These are phyloP conservation scores for Ustilago xerochloae DNA, from an alignment of 1,284 basidiomycete species.

Conservation along the genomic window DNA sequence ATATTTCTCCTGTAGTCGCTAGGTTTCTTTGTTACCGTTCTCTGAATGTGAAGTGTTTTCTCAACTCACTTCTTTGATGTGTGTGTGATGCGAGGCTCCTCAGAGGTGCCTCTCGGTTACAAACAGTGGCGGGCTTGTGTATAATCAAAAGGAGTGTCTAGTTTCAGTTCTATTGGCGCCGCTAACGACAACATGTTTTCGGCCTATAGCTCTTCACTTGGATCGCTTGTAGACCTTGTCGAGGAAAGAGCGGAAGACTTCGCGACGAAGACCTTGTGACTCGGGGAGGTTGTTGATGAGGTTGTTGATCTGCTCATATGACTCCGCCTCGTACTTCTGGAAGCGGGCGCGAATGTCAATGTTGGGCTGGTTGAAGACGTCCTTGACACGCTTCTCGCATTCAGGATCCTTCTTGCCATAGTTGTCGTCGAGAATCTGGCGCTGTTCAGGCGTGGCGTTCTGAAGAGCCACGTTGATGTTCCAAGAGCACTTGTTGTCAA, in stretches of 20 bases:
- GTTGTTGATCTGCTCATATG: conserved; percentile 72
- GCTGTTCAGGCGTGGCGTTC: conserved; percentile 75
- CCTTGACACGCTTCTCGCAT: conserved; percentile 79
- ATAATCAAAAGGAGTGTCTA: neutral
- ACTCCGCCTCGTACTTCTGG: conserved; percentile 80
- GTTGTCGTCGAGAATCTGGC: conserved; percentile 75
- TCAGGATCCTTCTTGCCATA: conserved; percentile 85
- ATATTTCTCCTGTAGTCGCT: conserved; percentile 3
- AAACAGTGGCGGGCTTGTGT: neutral
- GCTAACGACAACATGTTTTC: neutral
- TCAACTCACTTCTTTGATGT: neutral
- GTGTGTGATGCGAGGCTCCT: neutral
- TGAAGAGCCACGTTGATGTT: conserved; percentile 88
- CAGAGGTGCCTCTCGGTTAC: neutral
- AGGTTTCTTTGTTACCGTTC: neutral
- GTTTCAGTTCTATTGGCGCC: too few relatives aligned
- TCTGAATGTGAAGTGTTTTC: neutral
- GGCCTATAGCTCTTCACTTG: conserved; percentile 52
- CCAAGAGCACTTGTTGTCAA: conserved; percentile 99
- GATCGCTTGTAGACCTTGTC: conserved; percentile 84
- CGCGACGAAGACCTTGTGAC: conserved; percentile 74
- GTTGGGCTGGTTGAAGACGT: conserved; percentile 79
- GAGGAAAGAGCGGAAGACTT: conserved; percentile 86
- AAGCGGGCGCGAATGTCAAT: conserved; percentile 75
- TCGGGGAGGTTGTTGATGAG: conserved; percentile 64